Conservation (phyloP, 768 basidiomycete species). For the button mushroom (Agaricus bisporus) region DNA sequence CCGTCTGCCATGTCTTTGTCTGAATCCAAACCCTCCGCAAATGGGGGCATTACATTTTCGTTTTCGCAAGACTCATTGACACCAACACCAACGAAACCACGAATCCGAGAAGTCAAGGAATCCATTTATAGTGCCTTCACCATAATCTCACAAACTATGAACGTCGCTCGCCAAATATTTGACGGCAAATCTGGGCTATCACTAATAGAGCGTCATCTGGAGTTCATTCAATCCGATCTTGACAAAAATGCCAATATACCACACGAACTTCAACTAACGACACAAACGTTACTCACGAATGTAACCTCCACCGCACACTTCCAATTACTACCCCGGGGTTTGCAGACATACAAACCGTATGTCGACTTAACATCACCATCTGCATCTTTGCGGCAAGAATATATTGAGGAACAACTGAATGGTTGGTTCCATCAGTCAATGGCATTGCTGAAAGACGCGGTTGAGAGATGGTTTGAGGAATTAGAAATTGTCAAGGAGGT, state of each 20-base stretch:
- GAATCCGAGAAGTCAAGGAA: conserved; percentile 48
- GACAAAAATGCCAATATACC: conserved; percentile 27
- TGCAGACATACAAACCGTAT: conserved; percentile 81
- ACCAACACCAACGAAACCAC: conserved; percentile 22
- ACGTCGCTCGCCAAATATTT: conserved; percentile 54
- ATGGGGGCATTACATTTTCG: conserved; percentile 5
- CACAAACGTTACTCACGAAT: conserved; percentile 56
- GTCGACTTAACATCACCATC: conserved; percentile 64
- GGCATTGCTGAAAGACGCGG: conserved; percentile 35
- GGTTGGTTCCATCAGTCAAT: conserved; percentile 62
- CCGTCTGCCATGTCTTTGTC: neutral
- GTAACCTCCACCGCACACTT: conserved; percentile 85
- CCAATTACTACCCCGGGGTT: conserved; percentile 61
- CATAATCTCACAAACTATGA: conserved; percentile 52
- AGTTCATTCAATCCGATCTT: conserved; percentile 53
- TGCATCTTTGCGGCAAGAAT: conserved; percentile 37
- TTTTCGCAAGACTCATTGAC: conserved; percentile 4
- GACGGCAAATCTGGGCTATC: conserved; percentile 4
- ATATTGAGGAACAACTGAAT: conserved; percentile 41
- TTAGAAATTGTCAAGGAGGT: conserved; percentile 59
- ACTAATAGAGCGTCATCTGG: conserved; percentile 51
- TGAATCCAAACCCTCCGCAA: neutral
- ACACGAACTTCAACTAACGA: conserved; percentile 54
- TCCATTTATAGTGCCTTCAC: conserved; percentile 46
- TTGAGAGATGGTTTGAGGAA: conserved; percentile 51